Evolutionary conservation across 495 filamentous ascomycete species (phyloP).

Genomic region (Penicillium mononematosum): DNA sequence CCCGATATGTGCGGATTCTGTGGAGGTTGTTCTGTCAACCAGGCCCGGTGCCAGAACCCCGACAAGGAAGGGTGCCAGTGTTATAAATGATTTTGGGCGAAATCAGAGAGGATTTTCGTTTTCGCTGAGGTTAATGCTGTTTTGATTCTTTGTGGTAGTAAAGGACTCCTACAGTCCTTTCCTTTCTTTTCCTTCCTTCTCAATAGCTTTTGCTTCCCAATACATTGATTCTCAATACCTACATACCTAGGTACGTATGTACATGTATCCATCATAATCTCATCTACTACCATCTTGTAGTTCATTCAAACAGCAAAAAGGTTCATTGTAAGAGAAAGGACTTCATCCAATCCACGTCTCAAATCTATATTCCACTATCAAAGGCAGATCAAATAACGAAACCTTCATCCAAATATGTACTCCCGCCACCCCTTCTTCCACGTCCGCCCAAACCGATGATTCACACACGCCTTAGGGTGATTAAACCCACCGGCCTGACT

Average conservation of each 20-base stretch:
- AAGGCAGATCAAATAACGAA: not conserved
- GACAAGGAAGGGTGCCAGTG: not conserved
- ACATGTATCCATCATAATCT: not conserved
- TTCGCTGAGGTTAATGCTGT: not conserved
- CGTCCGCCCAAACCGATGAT: constrained; percentile 39
- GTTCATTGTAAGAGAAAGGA: not conserved
- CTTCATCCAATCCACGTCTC: not conserved
- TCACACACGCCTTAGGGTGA: constrained; percentile 37
- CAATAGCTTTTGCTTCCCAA: not conserved
- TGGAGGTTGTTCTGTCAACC: not conserved
- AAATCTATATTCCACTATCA: not conserved
- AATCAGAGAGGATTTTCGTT: not conserved
- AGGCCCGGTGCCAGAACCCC: constrained; percentile 10
- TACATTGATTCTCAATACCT: not conserved
- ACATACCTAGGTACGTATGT: too few species aligned
- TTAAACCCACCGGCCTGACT: constrained; percentile 35
- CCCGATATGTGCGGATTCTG: constrained; percentile 3
- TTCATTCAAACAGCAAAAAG: not conserved
- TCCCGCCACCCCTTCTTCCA: constrained; percentile 44
- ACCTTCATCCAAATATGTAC: constrained; percentile 25
- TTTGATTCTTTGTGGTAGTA: not conserved
- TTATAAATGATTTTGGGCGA: not conserved
- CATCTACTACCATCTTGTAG: not conserved
- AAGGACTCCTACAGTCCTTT: not conserved
- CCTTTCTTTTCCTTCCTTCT: not conserved